These are phyloP conservation scores for Trichophyton equinum DNA, from an alignment of 2,329 filamentous ascomycete species.

Conservation along the genomic window DNA sequence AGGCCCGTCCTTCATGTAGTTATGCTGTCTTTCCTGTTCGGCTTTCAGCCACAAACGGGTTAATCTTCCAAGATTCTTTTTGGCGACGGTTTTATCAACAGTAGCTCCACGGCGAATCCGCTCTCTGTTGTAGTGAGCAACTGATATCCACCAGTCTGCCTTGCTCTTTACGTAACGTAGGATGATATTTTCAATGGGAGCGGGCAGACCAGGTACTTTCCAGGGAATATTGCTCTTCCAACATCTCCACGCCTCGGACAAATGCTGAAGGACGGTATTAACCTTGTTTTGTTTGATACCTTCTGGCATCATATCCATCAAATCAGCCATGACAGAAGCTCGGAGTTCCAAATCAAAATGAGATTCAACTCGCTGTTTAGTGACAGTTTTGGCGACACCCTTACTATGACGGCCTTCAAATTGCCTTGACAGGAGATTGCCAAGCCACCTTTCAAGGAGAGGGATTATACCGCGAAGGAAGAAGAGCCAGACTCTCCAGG, in stretches of 20 bases:
- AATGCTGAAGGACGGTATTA: conserved; percentile 90
- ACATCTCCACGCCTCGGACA: conserved; percentile 97
- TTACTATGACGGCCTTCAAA: conserved; percentile 98
- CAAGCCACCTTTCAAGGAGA: conserved; percentile 89
- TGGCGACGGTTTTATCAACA: conserved; percentile 97
- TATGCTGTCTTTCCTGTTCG: conserved; percentile 96
- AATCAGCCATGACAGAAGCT: conserved; percentile 94
- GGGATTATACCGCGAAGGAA: conserved; percentile 99
- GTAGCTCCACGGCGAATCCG: conserved; percentile 92
- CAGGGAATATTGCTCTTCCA: conserved; percentile 99
- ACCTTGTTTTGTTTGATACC: conserved; percentile 99
- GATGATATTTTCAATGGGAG: conserved; percentile 97
- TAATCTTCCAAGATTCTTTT: conserved; percentile 93
- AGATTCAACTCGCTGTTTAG: conserved; percentile 96
- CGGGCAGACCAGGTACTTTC: conserved; percentile 94
- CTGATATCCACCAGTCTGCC: conserved; percentile 99
- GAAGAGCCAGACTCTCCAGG: conserved; percentile 98
- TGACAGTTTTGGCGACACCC: conserved; percentile 96
- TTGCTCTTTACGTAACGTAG: conserved; percentile 97
- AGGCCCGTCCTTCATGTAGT: conserved; percentile 98
- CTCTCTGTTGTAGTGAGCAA: conserved; percentile 97
- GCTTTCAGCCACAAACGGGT: conserved; percentile 95
- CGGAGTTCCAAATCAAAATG: conserved; percentile 96
- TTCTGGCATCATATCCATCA: conserved; percentile 99
- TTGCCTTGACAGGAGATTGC: conserved; percentile 89